A percentile compares a stretch with the other conserved stretches of the same genome.
These are phyloP conservation scores for Pleurotus eryngii DNA, from an alignment of 768 basidiomycete species.

Conservation along the genomic window DNA sequence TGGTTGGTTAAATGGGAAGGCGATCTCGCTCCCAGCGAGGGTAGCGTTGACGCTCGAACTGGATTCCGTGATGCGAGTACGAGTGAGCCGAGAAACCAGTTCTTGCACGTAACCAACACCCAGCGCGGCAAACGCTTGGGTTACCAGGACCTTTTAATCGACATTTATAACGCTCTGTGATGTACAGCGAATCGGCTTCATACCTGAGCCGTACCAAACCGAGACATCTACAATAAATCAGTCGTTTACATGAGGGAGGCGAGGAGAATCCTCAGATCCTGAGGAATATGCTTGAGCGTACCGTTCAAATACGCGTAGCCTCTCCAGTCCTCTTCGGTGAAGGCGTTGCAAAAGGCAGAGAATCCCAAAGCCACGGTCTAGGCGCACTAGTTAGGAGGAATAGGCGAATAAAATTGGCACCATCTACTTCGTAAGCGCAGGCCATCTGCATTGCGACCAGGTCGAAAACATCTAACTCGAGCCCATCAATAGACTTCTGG, in stretches of 20 bases:
- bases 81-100: conserved; percentile 64
- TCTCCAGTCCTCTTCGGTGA: conserved; percentile 80
- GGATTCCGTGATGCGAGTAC: conserved; percentile 47
- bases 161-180: background rate
- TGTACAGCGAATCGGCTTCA: too few species aligned
- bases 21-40: conserved; percentile 48
- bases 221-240: background rate
- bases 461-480: conserved; percentile 47
- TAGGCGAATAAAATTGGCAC: background rate
- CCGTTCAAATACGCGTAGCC: conserved; percentile 62
- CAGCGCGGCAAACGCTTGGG: conserved; percentile 53
- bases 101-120: conserved; percentile 73
- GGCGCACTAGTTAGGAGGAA: background rate
- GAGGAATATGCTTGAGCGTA: conserved; percentile 4
- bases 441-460: conserved; percentile 61
- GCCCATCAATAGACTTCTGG: conserved; percentile 44
- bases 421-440: conserved; percentile 68
- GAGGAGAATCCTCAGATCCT: too few species aligned
- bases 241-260: too few species aligned
- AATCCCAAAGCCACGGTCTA: conserved; percentile 78
- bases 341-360: conserved; percentile 73
- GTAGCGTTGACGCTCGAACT: conserved; percentile 72
- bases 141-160: conserved; percentile 60
- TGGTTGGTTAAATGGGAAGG: conserved; percentile 54
- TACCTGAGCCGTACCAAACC: background rate